A percentile compares a stretch with the other conserved stretches of the same genome.
Conservation (phyloP, 1,284 basidiomycete species). For the Trichosporon sp. region DNA sequence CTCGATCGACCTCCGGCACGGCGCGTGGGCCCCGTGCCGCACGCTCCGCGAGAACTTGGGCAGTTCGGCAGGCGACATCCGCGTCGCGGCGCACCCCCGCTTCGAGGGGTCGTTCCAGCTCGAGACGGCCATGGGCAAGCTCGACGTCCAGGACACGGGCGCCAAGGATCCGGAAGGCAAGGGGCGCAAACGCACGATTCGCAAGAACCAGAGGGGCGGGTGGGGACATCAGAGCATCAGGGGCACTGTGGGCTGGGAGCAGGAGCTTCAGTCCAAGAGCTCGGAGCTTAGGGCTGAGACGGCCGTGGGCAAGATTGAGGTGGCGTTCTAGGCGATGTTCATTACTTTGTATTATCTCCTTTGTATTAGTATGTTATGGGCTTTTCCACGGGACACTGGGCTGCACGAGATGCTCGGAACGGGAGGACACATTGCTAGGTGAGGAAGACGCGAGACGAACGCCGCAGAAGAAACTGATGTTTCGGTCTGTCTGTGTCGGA, state of each 20-base stretch:
- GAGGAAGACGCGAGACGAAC: too few species aligned
- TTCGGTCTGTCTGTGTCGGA: too few species aligned
- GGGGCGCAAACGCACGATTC: conserved; percentile 8
- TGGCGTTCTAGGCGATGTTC: conserved; percentile 10
- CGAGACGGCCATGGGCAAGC: conserved; percentile 24
- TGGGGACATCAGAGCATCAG: background rate
- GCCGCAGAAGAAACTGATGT: too few species aligned
- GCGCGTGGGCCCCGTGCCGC: conserved; percentile 33
- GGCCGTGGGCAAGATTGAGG: conserved; percentile 17
- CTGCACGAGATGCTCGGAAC: too few species aligned
- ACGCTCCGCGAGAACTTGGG: conserved; percentile 17
- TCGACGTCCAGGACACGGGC: conserved; percentile 21
- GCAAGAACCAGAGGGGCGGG: background rate
- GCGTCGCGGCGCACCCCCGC: conserved; percentile 27
- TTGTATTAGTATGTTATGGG: conserved; percentile 16
- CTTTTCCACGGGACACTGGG: too few species aligned
- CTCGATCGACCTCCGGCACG: conserved; percentile 31
- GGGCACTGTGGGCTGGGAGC: background rate
- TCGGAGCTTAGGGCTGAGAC: conserved; percentile 11
- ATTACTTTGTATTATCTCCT: background rate
- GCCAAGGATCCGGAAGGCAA: conserved; percentile 10
- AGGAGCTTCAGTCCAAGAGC: background rate
- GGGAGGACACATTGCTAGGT: too few species aligned
- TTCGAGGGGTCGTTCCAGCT: conserved; percentile 29
- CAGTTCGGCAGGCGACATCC: conserved; percentile 25